These are phyloP conservation scores for Metschnikowia arizonensis DNA, from an alignment of 805 yeast genomes.

Conservation along the genomic window DNA sequence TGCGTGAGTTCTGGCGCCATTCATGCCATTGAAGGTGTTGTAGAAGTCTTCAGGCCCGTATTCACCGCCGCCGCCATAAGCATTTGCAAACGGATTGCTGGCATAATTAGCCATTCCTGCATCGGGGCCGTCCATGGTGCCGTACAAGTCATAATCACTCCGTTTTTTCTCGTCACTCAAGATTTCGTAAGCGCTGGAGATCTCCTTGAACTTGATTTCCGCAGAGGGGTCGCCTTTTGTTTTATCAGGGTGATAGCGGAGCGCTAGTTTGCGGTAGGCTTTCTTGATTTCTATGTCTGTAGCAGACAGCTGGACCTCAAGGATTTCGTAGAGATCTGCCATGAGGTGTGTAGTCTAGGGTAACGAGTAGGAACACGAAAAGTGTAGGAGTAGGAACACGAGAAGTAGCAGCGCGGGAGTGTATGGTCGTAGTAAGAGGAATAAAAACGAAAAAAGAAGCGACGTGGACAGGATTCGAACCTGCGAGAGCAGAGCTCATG, in stretches of 20 bases:
- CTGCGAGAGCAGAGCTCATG: conserved; percentile 26
- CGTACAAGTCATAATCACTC: conserved; percentile 55
- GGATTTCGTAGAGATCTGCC: conserved; percentile 51
- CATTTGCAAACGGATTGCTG: conserved; percentile 40
- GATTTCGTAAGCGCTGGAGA: conserved; percentile 81
- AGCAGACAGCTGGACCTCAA: conserved; percentile 68
- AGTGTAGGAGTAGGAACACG: background rate
- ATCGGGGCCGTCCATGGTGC: conserved; percentile 32
- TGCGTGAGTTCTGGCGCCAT: conserved; percentile 17
- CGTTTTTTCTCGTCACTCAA: conserved; percentile 66
- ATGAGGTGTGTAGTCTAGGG: background rate
- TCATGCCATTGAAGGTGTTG: conserved; percentile 55
- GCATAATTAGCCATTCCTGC: conserved; percentile 16
- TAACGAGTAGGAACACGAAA: background rate
- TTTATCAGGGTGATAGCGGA: conserved; percentile 86
- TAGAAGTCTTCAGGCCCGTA: conserved; percentile 74
- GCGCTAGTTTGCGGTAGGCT: conserved; percentile 82
- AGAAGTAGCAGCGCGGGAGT: background rate
- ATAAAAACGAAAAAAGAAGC: conserved; percentile 10
- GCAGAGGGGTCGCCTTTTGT: conserved; percentile 64
- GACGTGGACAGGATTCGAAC: conserved; percentile 27
- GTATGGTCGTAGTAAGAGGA: no score
- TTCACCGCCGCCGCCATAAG: conserved; percentile 36
- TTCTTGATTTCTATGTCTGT: conserved; percentile 67
- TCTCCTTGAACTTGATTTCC: conserved; percentile 76